These are phyloP conservation scores for Acacia confusa DNA, from an alignment of 306 rosid species.

Conservation along the genomic window DNA sequence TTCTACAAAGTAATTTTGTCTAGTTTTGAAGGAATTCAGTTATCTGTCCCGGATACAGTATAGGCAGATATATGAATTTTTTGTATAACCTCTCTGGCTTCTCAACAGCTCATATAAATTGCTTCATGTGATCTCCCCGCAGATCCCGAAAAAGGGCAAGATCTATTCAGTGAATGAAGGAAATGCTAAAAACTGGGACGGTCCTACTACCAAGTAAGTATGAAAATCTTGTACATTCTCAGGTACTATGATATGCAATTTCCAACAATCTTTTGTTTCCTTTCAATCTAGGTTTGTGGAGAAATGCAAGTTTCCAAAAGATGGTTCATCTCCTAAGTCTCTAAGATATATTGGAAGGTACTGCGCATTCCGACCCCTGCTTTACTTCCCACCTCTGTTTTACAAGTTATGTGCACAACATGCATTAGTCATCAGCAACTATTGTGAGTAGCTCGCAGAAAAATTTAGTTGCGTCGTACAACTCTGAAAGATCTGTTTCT, in stretches of 20 bases:
- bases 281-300: conserved; percentile 64
- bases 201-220: conserved; percentile 74
- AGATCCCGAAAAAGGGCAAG: conserved; percentile 91
- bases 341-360: conserved; percentile 98
- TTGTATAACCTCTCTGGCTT: neutral
- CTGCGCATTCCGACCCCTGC: conserved; percentile 16
- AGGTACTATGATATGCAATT: neutral
- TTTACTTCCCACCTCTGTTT: neutral
- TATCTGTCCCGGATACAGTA: neutral
- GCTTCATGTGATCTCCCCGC: conserved; percentile 29
- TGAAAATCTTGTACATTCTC: conserved; percentile 13
- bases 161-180: conserved; percentile 99
- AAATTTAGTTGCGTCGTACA: neutral
- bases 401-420: neutral
- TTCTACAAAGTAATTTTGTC: neutral
- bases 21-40: neutral
- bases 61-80: neutral
- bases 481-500: neutral
- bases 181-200: conserved; percentile 96
- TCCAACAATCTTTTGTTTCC: conserved; percentile 19
- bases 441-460: neutral
- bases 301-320: conserved; percentile 86
- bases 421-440: neutral
- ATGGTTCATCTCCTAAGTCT: conserved; percentile 88
- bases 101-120: neutral